These are phyloP conservation scores for Thyridium curvatum DNA, from an alignment of 2,329 filamentous ascomycete species.

Conservation along the genomic window DNA sequence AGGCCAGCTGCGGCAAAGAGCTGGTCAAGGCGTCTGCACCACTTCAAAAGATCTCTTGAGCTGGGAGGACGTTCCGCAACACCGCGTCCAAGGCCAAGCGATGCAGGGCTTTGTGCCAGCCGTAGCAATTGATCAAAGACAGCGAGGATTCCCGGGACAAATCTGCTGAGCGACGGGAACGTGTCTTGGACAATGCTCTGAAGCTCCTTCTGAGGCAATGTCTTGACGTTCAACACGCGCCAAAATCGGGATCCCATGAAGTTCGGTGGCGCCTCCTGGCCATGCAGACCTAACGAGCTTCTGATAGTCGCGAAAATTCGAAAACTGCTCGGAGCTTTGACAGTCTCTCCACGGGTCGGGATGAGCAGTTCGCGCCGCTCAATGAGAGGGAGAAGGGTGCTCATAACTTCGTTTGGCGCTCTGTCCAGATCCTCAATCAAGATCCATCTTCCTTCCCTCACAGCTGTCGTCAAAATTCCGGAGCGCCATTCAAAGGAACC, in stretches of 20 bases:
- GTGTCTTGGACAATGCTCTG: slow-evolving; percentile 64
- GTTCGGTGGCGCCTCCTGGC: slow-evolving; percentile 58
- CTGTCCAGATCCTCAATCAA: slow-evolving; percentile 95
- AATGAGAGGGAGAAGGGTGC: slow-evolving; percentile 84
- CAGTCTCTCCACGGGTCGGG: slow-evolving; percentile 78
- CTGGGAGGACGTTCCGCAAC: slow-evolving; percentile 42
- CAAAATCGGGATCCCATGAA: slow-evolving; percentile 84
- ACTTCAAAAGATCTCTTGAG: slow-evolving; percentile 75
- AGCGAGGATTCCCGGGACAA: slow-evolving; percentile 50
- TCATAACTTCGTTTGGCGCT: slow-evolving; percentile 90
- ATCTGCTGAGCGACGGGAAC: slow-evolving; percentile 63
- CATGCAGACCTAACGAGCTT: slow-evolving; percentile 64
- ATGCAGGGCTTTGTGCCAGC: slow-evolving; percentile 25
- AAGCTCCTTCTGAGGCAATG: slow-evolving; percentile 64
- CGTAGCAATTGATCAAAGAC: slow-evolving; percentile 50
- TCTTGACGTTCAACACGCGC: slow-evolving; percentile 65
- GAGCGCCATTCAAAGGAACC: slow-evolving; percentile 90
- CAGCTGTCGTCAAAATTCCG: slow-evolving; percentile 88
- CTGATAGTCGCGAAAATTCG: slow-evolving; percentile 88
- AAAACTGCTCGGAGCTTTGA: slow-evolving; percentile 79
- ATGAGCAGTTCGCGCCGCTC: slow-evolving; percentile 89
- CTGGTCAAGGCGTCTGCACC: slow-evolving; percentile 70
- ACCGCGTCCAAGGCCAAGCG: slow-evolving; percentile 22
- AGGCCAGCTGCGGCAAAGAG: slow-evolving; percentile 59
- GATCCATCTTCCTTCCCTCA: slow-evolving; percentile 92